Percentiles rank a stretch among this genome's conserved stretches.
Evolutionary conservation across 805 yeast species (phyloP).

Genomic region (Isabelozyma gotoi): DNA sequence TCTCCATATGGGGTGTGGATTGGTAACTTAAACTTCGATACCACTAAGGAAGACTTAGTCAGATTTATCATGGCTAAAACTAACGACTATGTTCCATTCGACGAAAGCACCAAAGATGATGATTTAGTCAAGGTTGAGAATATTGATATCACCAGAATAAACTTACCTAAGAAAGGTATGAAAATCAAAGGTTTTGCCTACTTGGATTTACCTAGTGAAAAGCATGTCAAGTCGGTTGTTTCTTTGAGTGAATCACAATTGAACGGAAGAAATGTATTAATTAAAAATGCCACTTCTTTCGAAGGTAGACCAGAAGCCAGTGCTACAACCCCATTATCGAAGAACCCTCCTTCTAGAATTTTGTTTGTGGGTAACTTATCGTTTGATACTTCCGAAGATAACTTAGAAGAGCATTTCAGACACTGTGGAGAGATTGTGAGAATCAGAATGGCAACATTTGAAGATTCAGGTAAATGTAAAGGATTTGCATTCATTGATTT

Average conservation of each 20-base stretch:
- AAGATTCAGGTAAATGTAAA: constrained; percentile 94
- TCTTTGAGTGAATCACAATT: constrained; percentile 67
- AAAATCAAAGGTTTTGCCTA: constrained; percentile 88
- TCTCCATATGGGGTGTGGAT: constrained; percentile 85
- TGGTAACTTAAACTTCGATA: constrained; percentile 87
- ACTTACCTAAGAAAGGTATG: constrained; percentile 72
- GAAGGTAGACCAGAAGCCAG: constrained; percentile 79
- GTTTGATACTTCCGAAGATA: constrained; percentile 84
- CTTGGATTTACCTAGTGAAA: constrained; percentile 67
- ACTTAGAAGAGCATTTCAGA: constrained; percentile 77
- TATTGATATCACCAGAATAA: constrained; percentile 68
- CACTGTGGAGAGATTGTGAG: constrained; percentile 85
- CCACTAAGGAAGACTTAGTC: constrained; percentile 69
- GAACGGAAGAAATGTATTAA: constrained; percentile 83
- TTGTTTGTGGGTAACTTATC: constrained; percentile 91
- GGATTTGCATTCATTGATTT: constrained; percentile 95
- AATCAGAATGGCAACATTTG: constrained; percentile 96
- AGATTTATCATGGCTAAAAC: constrained; percentile 67
- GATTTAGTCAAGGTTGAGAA: constrained; percentile 41
- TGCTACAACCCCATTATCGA: constrained; percentile 41
- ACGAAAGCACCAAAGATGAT: constrained; percentile 21
- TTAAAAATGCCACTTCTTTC: constrained; percentile 75
- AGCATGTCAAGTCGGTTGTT: constrained; percentile 62
- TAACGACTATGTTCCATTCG: constrained; percentile 17
- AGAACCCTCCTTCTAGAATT: constrained; percentile 86